Percentiles rank a stretch among this genome's conserved stretches.
Conservation (phyloP, 2,329 filamentous ascomycete genomes). For the Fusarium tjaetaba region DNA sequence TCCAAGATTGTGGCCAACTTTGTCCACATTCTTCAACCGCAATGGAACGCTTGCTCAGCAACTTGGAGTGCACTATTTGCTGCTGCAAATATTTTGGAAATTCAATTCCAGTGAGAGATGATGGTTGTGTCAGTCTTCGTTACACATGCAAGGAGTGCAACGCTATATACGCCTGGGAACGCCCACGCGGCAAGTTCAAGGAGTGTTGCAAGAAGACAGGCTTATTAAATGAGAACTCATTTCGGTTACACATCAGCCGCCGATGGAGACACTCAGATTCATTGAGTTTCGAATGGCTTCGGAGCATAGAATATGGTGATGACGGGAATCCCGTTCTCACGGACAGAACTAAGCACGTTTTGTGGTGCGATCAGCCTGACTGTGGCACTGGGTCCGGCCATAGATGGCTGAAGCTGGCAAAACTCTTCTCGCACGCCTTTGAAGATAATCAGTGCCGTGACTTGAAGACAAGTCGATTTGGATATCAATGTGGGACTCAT, state of each 20-base stretch:
- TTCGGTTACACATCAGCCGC: background rate
- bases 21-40: background rate
- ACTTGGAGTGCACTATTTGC: background rate
- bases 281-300: background rate
- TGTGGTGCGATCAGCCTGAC: slow-evolving; percentile 1
- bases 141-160: background rate
- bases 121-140: background rate
- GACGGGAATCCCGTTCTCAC: background rate
- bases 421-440: background rate
- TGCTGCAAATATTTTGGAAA: background rate
- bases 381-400: slow-evolving; percentile 1
- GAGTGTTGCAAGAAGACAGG: background rate
- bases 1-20: background rate
- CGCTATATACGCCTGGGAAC: background rate
- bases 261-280: background rate
- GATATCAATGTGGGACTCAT: background rate
- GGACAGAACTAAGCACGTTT: background rate
- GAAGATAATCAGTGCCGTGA: fast-evolving
- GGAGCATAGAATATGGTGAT: background rate
- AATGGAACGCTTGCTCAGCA: background rate
- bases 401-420: slow-evolving; percentile 1
- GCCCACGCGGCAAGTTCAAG: background rate
- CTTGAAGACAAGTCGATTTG: background rate
- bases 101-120: fast-evolving
- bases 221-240: background rate